These are phyloP conservation scores for Schwanniomyces pseudopolymorphus DNA, from an alignment of 805 yeast genomes.

Conservation along the genomic window DNA sequence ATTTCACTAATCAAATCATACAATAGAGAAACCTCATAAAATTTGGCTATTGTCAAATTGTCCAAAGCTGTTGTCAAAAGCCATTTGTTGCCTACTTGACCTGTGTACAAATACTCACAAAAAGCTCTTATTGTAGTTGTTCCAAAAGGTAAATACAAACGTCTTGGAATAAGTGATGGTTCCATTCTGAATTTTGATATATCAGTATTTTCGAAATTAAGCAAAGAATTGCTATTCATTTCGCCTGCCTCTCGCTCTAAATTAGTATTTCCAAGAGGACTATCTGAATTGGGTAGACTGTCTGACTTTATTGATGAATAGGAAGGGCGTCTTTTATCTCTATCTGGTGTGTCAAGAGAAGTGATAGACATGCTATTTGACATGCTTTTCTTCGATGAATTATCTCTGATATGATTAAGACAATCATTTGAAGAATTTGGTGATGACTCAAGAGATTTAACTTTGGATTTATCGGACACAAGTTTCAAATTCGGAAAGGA, in stretches of 20 bases:
- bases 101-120: slow-evolving; percentile 73
- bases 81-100: slow-evolving; percentile 79
- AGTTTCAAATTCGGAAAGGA: slow-evolving; percentile 21
- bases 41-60: slow-evolving; percentile 58
- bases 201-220: slow-evolving; percentile 34
- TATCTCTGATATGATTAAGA: neutral
- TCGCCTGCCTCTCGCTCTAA: neutral
- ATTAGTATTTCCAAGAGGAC: neutral
- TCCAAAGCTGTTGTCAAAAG: slow-evolving; percentile 62
- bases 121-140: slow-evolving; percentile 62
- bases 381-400: neutral
- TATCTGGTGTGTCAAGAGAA: slow-evolving; percentile 3
- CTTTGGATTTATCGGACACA: neutral
- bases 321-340: slow-evolving; percentile 1
- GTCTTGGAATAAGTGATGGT: slow-evolving; percentile 65
- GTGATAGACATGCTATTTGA: slow-evolving; percentile 4
- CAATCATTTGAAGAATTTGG: slow-evolving; percentile 6
- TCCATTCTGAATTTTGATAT: slow-evolving; percentile 44
- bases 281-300: neutral
- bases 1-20: slow-evolving; percentile 70
- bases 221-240: slow-evolving; percentile 10
- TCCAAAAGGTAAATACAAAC: slow-evolving; percentile 66
- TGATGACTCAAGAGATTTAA: slow-evolving; percentile 2
- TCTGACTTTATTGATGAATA: slow-evolving; percentile 1
- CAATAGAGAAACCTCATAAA: slow-evolving; percentile 66